Conservation (phyloP, 805 yeast species). For the Metschnikowia aberdeeniae region DNA sequence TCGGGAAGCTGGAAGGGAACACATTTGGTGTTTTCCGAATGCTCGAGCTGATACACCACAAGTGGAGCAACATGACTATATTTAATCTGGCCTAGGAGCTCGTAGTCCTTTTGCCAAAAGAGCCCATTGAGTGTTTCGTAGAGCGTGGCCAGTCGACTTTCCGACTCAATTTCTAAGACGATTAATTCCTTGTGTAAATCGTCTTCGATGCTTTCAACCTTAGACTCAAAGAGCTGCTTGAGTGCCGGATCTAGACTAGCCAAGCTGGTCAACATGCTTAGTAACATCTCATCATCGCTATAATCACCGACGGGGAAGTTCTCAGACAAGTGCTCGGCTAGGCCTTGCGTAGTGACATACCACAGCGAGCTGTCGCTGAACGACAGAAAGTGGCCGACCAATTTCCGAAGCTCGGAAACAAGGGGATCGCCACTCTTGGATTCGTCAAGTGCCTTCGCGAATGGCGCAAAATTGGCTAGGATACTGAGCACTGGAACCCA, state of each 20-base stretch:
- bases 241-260: conserved; percentile 14
- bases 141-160: conserved; percentile 23
- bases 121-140: conserved; percentile 32
- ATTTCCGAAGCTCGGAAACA: conserved; percentile 20
- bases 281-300: conserved; percentile 22
- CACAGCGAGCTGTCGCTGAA: conserved; percentile 11
- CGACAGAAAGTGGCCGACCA: conserved; percentile 17
- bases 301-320: conserved; percentile 17
- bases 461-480: conserved; percentile 32
- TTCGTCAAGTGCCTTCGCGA: conserved; percentile 26
- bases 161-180: conserved; percentile 32
- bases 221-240: conserved; percentile 21
- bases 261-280: conserved; percentile 16
- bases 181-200: conserved; percentile 22
- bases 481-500: conserved; percentile 40
- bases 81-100: conserved; percentile 25
- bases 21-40: conserved; percentile 23
- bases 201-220: conserved; percentile 27
- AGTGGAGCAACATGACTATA: conserved; percentile 28
- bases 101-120: conserved; percentile 35
- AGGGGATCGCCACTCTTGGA: conserved; percentile 12
- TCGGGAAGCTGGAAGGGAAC: conserved; percentile 28
- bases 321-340: conserved; percentile 17
- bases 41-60: conserved; percentile 26
- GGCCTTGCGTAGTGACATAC: conserved; percentile 21